A percentile compares a stretch with the other conserved stretches of the same genome.
Evolutionary conservation across 805 yeast genomes (phyloP).

Genomic region (Metschnikowia drakensbergensis): DNA sequence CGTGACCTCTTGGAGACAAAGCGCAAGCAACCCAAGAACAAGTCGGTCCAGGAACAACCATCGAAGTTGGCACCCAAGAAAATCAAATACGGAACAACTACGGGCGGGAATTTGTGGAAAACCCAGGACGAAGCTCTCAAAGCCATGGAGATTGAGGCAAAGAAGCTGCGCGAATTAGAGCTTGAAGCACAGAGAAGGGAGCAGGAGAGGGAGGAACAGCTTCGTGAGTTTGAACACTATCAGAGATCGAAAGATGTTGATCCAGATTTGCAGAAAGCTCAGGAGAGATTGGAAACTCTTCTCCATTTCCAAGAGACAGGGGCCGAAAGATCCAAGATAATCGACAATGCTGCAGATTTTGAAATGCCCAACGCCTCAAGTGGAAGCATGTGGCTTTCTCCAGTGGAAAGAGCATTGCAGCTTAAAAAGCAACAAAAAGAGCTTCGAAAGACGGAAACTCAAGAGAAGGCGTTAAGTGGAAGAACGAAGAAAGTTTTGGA

Average conservation of each 20-base stretch:
- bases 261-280: constrained; percentile 64
- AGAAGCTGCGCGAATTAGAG: constrained; percentile 21
- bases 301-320: constrained; percentile 81
- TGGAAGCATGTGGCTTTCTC: constrained; percentile 77
- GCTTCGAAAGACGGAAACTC: constrained; percentile 57
- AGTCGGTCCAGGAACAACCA: constrained; percentile 20
- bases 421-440: constrained; percentile 81
- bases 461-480: constrained; percentile 54
- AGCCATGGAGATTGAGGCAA: constrained; percentile 46
- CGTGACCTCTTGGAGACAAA: constrained; percentile 32
- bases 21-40: constrained; percentile 18
- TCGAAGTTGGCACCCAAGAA: constrained; percentile 33
- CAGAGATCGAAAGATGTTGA: constrained; percentile 42
- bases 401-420: constrained; percentile 80
- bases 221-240: constrained; percentile 42
- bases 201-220: constrained; percentile 39
- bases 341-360: constrained; percentile 89
- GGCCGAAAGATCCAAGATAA: constrained; percentile 85
- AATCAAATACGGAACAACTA: constrained; percentile 50
- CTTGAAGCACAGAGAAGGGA: constrained; percentile 22
- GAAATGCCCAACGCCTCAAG: constrained; percentile 52
- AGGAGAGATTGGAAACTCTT: constrained; percentile 66
- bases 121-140: constrained; percentile 66
- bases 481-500: constrained; percentile 72
- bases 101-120: constrained; percentile 61